Evolutionary conservation across 2,329 filamentous ascomycete species (phyloP), one percentile per base, ranked within the genome.

Genomic region (Aureobasidium sp.): DNA sequence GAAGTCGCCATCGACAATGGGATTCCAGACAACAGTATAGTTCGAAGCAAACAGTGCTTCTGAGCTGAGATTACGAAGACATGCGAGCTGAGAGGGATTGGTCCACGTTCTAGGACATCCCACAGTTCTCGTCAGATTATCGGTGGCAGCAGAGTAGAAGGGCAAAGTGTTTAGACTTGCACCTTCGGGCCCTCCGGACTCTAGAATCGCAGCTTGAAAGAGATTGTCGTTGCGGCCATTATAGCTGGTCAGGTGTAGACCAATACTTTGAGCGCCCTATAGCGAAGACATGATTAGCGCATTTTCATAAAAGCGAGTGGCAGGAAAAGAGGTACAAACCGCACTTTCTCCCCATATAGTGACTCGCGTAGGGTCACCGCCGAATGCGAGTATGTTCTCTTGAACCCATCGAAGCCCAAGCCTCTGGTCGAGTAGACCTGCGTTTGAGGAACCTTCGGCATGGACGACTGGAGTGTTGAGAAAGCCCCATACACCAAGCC

Each of bases 341-440:
- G 82, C 81, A 3, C 77, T 81, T 71, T 85, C 79, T 41, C 85
- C 86, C 81, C 84, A 83, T 55, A 86, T 69, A 1, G 84, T 87
- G 30, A 88, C 78, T 62, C 82, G 79, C 10, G 74, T 71, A 2
- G 75, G 75, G 66, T 88, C 81, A 2, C 85, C 86, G 0, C 85
- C 85, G 71, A 88, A 86, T 3, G 72, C 74, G 6, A 70, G 78
- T 59, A 86, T 82, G 70, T 87, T 87, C 30, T 79, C 75, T 64
- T 77, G 76, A 30, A 88, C 79, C 86, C 85, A 89, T 61, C 78
- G 72, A 27, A 88, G 74, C 13, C 83, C 76, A 14, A 80, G 67
- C 62, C 80, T 77, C 71, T 88, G 85, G 68, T 89, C 86, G 65
- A 79, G 77, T 63, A 89, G 73, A 1, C 87, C 87, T 25, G 86